phyloP scores from a whole-genome alignment of 1,284 basidiomycete species.

The Vanrija humicola region DNA sequence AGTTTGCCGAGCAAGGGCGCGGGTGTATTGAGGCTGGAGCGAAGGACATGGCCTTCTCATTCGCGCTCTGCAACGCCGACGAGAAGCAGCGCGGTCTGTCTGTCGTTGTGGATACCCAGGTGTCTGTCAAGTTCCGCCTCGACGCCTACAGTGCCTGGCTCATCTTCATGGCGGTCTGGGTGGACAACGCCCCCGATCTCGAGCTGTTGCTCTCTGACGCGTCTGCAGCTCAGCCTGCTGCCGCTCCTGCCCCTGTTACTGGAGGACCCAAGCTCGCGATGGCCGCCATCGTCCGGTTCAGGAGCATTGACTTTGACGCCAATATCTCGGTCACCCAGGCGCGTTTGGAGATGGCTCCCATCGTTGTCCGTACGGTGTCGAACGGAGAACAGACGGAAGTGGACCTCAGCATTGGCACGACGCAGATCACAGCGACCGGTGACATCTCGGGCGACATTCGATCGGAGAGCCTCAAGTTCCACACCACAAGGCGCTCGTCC shows the following conservation, averaged over 20 bases:
- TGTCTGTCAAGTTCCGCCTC: constrained; percentile 38
- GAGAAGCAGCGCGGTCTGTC: constrained; percentile 53
- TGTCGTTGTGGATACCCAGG: constrained; percentile 46
- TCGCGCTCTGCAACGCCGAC: constrained; percentile 20
- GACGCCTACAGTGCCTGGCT: constrained; percentile 44
- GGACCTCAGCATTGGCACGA: constrained; percentile 62
- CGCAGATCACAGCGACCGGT: constrained; percentile 63
- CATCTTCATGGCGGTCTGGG: constrained; percentile 42
- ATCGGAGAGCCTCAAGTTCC: constrained; percentile 70
- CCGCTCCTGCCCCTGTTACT: background rate
- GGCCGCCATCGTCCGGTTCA: constrained; percentile 62
- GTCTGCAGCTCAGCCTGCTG: background rate
- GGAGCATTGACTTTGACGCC: constrained; percentile 65
- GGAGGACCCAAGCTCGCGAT: constrained; percentile 19
- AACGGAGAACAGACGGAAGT: constrained; percentile 48
- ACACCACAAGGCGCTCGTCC: constrained; percentile 61
- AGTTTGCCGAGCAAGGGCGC: constrained; percentile 49
- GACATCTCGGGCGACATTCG: constrained; percentile 67
- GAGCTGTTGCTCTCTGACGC: constrained; percentile 11
- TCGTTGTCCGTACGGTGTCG: constrained; percentile 36
- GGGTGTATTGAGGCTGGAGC: constrained; percentile 42
- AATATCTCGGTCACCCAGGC: constrained; percentile 62
- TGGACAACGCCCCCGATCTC: constrained; percentile 38
- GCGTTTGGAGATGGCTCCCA: constrained; percentile 61
- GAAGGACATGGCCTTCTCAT: constrained; percentile 42